Conservation (phyloP, 2,329 filamentous ascomycete species). For the Fusarium sp. region DNA sequence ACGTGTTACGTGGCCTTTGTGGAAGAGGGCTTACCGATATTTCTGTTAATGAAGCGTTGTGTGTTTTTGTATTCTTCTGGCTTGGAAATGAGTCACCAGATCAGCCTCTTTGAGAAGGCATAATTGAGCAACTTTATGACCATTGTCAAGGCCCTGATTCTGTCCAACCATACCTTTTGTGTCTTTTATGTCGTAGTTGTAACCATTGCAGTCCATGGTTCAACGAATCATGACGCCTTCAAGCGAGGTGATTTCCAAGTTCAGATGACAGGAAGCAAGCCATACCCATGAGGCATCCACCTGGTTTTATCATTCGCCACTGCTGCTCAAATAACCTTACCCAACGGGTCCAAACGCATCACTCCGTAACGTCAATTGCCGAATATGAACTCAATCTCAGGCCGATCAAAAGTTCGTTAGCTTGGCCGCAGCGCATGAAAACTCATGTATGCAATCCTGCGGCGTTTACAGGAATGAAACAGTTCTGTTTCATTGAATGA, state of each 20-base stretch:
- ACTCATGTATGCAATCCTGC: background rate
- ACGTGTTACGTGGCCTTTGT: slow-evolving; percentile 74
- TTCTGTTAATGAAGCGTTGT: slow-evolving; percentile 65
- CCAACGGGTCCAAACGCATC: rapidly evolving
- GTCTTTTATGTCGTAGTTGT: background rate
- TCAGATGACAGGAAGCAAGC: rapidly evolving
- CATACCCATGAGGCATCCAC: background rate
- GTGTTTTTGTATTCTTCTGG: background rate
- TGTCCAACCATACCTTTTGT: background rate
- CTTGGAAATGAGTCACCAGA: background rate
- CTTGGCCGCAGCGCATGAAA: background rate
- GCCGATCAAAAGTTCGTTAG: background rate
- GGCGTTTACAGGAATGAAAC: slow-evolving; percentile 9
- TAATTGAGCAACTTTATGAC: background rate
- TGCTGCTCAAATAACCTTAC: background rate
- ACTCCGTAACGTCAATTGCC: background rate
- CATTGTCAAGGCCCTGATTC: background rate
- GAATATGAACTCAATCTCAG: background rate
- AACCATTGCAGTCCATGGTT: rapidly evolving
- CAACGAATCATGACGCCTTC: too few relatives aligned
- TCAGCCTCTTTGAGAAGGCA: background rate
- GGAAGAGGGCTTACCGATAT: slow-evolving; percentile 80
- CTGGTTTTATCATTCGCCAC: background rate
- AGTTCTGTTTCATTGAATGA: background rate
- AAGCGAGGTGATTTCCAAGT: background rate